Base-by-base conservation (phyloP, 345 rosid species). In the Brassica incana region DNA sequence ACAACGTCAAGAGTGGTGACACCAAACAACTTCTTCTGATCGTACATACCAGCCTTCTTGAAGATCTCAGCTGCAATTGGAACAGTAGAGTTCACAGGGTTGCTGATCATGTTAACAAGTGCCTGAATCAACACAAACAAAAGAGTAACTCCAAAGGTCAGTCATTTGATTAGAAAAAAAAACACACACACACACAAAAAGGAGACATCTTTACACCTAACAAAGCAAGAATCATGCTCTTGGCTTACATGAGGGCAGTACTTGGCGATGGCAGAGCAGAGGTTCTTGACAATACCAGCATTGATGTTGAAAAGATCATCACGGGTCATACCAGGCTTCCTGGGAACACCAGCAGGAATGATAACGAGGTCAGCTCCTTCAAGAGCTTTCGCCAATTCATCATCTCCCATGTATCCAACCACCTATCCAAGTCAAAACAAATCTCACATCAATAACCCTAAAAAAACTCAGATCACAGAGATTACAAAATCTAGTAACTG, bases 1-100 rank as follows among this genome's bases (percentile, higher is more conserved):
- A 91, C 94, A 56, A 90, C 92, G 67, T 91, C 97, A 73, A 91
- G 92, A 63, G 97, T 90, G n/a, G 97, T 90, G 33, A 90, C 94
- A 67, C 97, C 97, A 70, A 91, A 88, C 80, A 91, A 72, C 73
- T 82, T 91, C 86, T 80, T 91, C 67, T 83, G 90, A 74, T 88
- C 84, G 54, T 88, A 91, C 4, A 86, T 88, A 74, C 97, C 94
- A 27, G 91, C 97, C 78, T 88, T 88, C 85, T 90, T 91, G 72
- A 91, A 91, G 59, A 91, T 82, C 86, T 91, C 97, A 35, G 94
- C 84, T 0, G 92, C 92, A 33, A 91, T 91, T 0, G 94, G 94
- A 58, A 91, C 94, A 0, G 92, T 91, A 11, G 94, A 90, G 86
- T 91, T 91, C 81, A 91, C 97, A 2, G 90, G 92, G 85, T 90